Conservation (phyloP, 2,329 filamentous ascomycete genomes). For the Aureobasidium lini region DNA sequence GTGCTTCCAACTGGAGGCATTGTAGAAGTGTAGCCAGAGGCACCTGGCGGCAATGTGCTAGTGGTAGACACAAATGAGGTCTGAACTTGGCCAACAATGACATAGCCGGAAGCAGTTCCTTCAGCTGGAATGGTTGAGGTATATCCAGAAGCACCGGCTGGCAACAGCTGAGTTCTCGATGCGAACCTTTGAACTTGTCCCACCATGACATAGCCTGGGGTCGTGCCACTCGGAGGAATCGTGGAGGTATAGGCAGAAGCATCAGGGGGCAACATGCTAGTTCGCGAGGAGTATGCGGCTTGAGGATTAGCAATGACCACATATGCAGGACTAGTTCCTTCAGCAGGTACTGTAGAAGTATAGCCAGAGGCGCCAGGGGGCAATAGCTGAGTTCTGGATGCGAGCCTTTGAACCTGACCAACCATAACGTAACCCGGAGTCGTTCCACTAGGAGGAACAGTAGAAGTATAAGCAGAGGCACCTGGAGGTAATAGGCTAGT, state of each 20-base stretch:
- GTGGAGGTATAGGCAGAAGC: neutral
- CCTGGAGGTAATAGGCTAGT: neutral
- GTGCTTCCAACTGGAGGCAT: neutral
- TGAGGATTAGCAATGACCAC: neutral
- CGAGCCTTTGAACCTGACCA: neutral
- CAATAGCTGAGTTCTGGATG: neutral
- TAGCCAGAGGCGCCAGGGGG: neutral
- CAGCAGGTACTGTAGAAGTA: neutral
- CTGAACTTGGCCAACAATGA: neutral
- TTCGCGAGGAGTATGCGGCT: neutral
- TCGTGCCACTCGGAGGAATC: neutral
- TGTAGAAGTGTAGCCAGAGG: neutral
- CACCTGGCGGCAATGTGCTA: neutral
- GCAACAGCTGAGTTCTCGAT: neutral
- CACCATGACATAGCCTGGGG: neutral
- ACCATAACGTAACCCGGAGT: neutral
- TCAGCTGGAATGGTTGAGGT: neutral
- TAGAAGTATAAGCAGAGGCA: neutral
- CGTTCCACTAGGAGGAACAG: neutral
- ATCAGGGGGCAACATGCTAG: neutral
- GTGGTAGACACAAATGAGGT: neutral
- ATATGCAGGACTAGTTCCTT: neutral
- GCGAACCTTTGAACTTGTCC: neutral
- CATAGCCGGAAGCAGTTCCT: neutral
- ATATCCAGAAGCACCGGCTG: neutral